Percentiles rank a stretch among this genome's conserved stretches.
Evolutionary conservation across 2,329 filamentous ascomycete genomes (phyloP).

Genomic region (Penicillium sp.): DNA sequence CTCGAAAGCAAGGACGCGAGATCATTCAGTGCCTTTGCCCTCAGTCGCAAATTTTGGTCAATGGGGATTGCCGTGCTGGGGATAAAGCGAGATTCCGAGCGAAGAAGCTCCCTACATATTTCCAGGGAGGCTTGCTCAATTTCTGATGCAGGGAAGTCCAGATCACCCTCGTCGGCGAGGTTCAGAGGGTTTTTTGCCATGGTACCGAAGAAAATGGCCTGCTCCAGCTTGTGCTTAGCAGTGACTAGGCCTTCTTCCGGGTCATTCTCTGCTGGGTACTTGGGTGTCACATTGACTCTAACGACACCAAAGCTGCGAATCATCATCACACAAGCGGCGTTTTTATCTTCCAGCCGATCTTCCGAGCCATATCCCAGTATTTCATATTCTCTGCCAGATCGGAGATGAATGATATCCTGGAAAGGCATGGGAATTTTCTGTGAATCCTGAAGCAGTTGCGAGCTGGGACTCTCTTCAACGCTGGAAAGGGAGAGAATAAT

Average conservation of each 20-base stretch:
- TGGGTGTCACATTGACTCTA: slow-evolving; percentile 45
- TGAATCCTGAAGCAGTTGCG: slow-evolving; percentile 66
- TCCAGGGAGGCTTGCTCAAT: slow-evolving; percentile 69
- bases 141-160: slow-evolving; percentile 64
- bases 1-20: slow-evolving; percentile 66
- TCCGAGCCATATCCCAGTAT: slow-evolving; percentile 50
- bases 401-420: slow-evolving; percentile 81
- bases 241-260: slow-evolving; percentile 54
- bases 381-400: slow-evolving; percentile 47
- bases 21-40: slow-evolving; percentile 67
- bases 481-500: slow-evolving; percentile 69
- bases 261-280: slow-evolving; percentile 44
- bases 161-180: slow-evolving; percentile 63
- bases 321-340: slow-evolving; percentile 49
- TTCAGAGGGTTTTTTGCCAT: slow-evolving; percentile 81
- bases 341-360: slow-evolving; percentile 35
- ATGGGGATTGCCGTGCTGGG: slow-evolving; percentile 68
- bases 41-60: slow-evolving; percentile 70
- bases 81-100: slow-evolving; percentile 69
- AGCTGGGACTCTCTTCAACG: slow-evolving; percentile 65
- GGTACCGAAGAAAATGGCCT: slow-evolving; percentile 87
- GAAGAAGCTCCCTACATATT: slow-evolving; percentile 76
- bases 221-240: slow-evolving; percentile 83
- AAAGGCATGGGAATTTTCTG: slow-evolving; percentile 62
- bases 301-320: slow-evolving; percentile 55